A percentile compares a stretch with the other conserved stretches of the same genome.
These are phyloP conservation scores for Dipteronia dyeriana DNA, from an alignment of 345 rosid species.

Conservation along the genomic window DNA sequence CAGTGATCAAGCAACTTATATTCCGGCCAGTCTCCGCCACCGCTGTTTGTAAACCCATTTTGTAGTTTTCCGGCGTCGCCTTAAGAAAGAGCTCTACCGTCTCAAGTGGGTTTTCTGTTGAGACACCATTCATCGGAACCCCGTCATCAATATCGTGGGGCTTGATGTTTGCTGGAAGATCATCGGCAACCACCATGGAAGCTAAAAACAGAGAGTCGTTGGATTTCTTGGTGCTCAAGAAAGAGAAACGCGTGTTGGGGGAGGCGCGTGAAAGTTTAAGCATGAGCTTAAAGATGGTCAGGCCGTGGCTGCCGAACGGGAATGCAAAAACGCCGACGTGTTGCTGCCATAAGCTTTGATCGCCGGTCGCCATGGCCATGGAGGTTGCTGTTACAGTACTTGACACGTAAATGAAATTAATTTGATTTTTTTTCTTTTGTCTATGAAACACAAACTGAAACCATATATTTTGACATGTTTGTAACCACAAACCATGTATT, in stretches of 20 bases:
- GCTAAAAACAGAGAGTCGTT: constrained; percentile 33
- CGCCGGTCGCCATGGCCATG: neutral
- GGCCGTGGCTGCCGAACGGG: constrained; percentile 58
- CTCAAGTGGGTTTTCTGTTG: constrained; percentile 38
- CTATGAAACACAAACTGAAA: too few species aligned
- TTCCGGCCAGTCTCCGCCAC: constrained; percentile 37
- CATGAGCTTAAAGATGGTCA: constrained; percentile 47
- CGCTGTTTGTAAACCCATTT: constrained; percentile 33
- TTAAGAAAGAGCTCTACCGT: constrained; percentile 46
- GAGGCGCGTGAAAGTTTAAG: constrained; percentile 42
- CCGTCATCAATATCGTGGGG: constrained; percentile 41
- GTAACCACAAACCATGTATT: too few species aligned
- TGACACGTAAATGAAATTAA: too few species aligned
- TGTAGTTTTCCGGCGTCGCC: constrained; percentile 37
- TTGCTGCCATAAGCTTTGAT: constrained; percentile 5
- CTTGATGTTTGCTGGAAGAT: constrained; percentile 37
- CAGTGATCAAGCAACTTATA: constrained; percentile 51
- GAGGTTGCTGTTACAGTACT: neutral
- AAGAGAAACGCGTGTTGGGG: constrained; percentile 50
- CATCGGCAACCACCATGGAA: neutral
- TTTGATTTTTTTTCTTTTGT: too few species aligned
- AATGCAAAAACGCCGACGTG: constrained; percentile 64
- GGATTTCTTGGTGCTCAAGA: constrained; percentile 46
- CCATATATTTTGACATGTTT: too few species aligned
- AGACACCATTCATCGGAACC: constrained; percentile 23